Conservation (phyloP, 768 basidiomycete species). For the Suillus subaureus region DNA sequence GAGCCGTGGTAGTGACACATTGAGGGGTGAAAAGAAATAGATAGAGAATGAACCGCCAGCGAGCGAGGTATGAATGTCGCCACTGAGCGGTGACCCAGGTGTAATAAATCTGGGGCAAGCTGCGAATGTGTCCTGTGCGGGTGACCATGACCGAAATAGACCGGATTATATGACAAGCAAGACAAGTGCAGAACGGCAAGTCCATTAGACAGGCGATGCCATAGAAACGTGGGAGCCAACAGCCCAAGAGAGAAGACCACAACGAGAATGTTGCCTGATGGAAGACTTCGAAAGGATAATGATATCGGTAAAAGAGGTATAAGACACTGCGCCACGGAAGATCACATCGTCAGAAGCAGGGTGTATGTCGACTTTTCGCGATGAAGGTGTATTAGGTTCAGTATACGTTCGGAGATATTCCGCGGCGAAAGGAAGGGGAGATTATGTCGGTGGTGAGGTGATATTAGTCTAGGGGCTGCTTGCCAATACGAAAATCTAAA, state of each 20-base stretch:
- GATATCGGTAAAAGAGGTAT: constrained; percentile 38
- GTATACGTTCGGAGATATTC: constrained; percentile 29
- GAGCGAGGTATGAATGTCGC: constrained; percentile 52
- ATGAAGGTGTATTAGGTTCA: constrained; percentile 18
- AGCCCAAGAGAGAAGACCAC: constrained; percentile 35
- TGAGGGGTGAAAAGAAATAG: constrained; percentile 35
- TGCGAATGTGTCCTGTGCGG: constrained; percentile 40
- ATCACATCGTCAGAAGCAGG: constrained; percentile 16
- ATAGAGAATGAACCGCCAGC: constrained; percentile 31
- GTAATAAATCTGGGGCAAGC: constrained; percentile 23
- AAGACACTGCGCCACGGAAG: constrained; percentile 26
- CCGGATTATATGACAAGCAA: constrained; percentile 24
- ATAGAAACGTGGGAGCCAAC: constrained; percentile 31
- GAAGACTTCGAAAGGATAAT: constrained; percentile 45
- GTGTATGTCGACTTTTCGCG: constrained; percentile 12
- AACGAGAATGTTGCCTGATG: constrained; percentile 27
- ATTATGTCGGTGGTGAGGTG: constrained; percentile 33
- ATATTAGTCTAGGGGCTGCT: constrained; percentile 41
- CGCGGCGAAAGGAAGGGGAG: constrained; percentile 25
- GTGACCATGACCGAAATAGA: constrained; percentile 38
- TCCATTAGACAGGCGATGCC: constrained; percentile 29
- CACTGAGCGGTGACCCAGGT: constrained; percentile 35
- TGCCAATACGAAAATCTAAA: constrained; percentile 41
- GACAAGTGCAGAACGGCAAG: constrained; percentile 29
- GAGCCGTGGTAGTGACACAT: constrained; percentile 47